Evolutionary conservation across 495 filamentous ascomycete genomes (phyloP), one percentile per base, ranked within the genome.

Genomic region (Hyaloscypha hepaticicola): DNA sequence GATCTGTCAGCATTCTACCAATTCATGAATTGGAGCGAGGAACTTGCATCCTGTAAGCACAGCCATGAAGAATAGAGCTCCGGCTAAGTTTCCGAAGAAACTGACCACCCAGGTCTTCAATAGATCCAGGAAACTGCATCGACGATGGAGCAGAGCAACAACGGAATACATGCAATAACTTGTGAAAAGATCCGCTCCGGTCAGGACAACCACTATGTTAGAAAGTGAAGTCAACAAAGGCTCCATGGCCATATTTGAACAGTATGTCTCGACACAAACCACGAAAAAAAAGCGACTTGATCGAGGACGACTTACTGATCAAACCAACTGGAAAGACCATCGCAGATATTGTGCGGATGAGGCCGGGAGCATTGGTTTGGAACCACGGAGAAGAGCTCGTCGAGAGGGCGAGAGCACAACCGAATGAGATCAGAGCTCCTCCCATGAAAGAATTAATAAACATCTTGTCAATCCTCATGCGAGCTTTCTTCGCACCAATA

Each of bases 1-100:
- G 3, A 19, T 7, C 38, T 16, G 21, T 45, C 19, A 45, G 38
- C 38, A 52, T 21, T 45, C 8, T 49, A 9, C 21, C 41, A 25
- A 8, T 29, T n/a, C 16, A 60, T n/a, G 28, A 34, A 27, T 19
- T 8, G 50, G 52, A 50, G 56, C 14, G 14, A 64, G 58, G 56
- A 19, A 77, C 80, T 55, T 67, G 83, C 81, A 87, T 31, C 85
- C 85, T 60, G 81, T 81, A 63, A 88, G 83, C 55, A 88, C 75
- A 5, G 79, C 76, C 60, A 85, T 80, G 28, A 87, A 73, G 67
- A 88, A 86, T 0, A 89, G 70, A 9, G 80, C 83, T 2, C 86
- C 86, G 0, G 79, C 82, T 8, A 89, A 65, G 70, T 88, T 89
- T 1, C 83, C 86, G 60, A 79, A 79, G 72, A 86, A 88, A 22